phyloP scores from a whole-genome alignment of 2,329 filamentous ascomycete genomes.

The Verticillium zaregamsianum region DNA sequence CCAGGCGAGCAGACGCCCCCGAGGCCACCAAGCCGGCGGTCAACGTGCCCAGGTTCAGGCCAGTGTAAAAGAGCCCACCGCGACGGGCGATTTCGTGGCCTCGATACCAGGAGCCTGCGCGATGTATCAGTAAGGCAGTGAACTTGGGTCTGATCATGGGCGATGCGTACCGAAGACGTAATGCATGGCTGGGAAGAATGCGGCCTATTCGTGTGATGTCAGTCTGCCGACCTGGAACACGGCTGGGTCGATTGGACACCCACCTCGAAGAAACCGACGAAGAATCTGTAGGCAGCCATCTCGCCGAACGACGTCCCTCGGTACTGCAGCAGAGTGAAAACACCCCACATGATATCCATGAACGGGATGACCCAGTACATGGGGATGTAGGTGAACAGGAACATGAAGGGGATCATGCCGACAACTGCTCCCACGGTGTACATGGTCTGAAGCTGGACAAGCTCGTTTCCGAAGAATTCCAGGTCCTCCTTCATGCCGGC shows the following conservation, averaged over 20 bases:
- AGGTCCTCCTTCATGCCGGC: constrained; percentile 49
- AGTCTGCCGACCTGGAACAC: background rate
- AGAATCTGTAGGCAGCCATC: constrained; percentile 48
- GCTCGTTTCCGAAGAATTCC: constrained; percentile 45
- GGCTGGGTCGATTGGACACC: background rate
- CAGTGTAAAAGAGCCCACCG: constrained; percentile 46
- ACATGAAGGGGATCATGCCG: constrained; percentile 44
- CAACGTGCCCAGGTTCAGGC: constrained; percentile 44
- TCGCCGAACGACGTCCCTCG: constrained; percentile 43
- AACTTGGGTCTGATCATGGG: background rate
- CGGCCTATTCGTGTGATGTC: constrained; percentile 14
- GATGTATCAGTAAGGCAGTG: background rate
- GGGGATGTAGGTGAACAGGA: constrained; percentile 40
- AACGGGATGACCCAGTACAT: constrained; percentile 47
- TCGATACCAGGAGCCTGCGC: constrained; percentile 44
- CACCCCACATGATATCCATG: constrained; percentile 51
- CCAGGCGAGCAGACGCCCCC: constrained; percentile 31
- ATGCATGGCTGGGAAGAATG: constrained; percentile 34
- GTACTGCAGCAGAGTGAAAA: constrained; percentile 53
- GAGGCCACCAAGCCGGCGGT: constrained; percentile 47
- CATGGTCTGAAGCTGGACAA: constrained; percentile 51
- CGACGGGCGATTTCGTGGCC: constrained; percentile 41
- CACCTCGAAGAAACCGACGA: constrained; percentile 48
- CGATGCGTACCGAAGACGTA: constrained; percentile 25
- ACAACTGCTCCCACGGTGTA: constrained; percentile 44